phyloP scores from a whole-genome alignment of 139 green algal species.

The Chlorokybus atmophyticus region DNA sequence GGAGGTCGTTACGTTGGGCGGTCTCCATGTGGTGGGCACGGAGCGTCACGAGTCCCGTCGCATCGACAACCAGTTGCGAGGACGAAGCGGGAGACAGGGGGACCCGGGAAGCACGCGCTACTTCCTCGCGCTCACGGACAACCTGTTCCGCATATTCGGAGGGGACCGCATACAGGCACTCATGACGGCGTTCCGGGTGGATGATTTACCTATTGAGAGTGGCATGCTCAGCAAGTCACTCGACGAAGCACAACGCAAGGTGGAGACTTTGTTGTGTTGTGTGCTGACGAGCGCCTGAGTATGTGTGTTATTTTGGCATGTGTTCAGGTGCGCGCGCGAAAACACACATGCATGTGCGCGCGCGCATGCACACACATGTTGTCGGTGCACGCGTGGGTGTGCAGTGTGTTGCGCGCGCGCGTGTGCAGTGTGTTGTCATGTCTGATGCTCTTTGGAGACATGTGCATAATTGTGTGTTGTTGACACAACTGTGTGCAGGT shows the following conservation, averaged over 20 bases:
- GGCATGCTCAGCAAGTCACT: slow-evolving; percentile 87
- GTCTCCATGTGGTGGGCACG: slow-evolving; percentile 91
- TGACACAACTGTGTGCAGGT: no score
- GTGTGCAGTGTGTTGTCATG: no score
- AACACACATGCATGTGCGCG: no score
- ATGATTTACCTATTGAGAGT: slow-evolving; percentile 85
- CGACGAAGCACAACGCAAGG: slow-evolving; percentile 88
- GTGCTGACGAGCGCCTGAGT: no score
- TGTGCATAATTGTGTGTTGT: no score
- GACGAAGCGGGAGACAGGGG: slow-evolving; percentile 60
- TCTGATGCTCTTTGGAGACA: no score
- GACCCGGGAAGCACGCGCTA: slow-evolving; percentile 85
- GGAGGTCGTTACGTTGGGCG: slow-evolving; percentile 55
- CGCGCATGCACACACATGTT: no score
- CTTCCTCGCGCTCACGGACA: slow-evolving; percentile 90
- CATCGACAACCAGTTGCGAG: slow-evolving; percentile 89
- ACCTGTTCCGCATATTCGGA: slow-evolving; percentile 78
- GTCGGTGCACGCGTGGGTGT: no score
- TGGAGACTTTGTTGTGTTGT: no score
- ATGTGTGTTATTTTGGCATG: slow-evolving; percentile 21
- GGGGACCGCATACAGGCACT: slow-evolving; percentile 85
- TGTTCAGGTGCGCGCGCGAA: no score
- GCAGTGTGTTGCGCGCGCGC: no score
- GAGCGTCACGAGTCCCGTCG: slow-evolving; percentile 87
- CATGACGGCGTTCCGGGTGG: slow-evolving; percentile 71